These are phyloP conservation scores for Huiozyma sinensis DNA, from an alignment of 805 yeast genomes.

Conservation along the genomic window DNA sequence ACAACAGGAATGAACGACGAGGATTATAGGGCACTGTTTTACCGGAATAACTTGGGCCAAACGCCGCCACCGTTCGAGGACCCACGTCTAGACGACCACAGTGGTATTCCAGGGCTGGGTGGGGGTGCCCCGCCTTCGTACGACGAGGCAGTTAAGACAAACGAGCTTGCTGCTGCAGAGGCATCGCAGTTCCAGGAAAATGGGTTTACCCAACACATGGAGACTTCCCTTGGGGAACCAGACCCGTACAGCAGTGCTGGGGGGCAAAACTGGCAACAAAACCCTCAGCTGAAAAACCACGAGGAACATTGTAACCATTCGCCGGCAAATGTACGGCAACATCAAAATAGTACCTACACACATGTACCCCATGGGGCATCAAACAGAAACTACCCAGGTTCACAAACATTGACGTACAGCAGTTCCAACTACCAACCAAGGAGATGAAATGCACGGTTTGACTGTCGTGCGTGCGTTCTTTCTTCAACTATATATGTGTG, in stretches of 20 bases:
- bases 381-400: slow-evolving; percentile 5
- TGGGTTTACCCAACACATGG: too few species aligned
- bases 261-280: too few species aligned
- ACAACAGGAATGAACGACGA: too few species aligned
- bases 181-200: too few species aligned
- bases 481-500: too few species aligned
- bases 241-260: too few species aligned
- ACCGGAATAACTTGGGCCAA: background rate
- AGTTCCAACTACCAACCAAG: background rate
- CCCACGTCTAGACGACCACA: background rate
- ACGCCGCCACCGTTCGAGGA: background rate
- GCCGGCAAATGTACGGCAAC: background rate
- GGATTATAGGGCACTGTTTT: background rate
- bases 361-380: slow-evolving; percentile 4
- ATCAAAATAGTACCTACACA: background rate
- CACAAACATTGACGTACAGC: slow-evolving; percentile 2
- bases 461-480: too few species aligned
- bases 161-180: too few species aligned
- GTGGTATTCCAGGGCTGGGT: background rate
- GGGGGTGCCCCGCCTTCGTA: background rate
- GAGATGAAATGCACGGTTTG: too few species aligned
- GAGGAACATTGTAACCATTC: too few species aligned
- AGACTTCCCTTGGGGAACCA: too few species aligned
- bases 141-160: background rate
- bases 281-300: too few species aligned